phyloP scores from a whole-genome alignment of 208 protist genomes.

The Acanthamoeba royreba region DNA sequence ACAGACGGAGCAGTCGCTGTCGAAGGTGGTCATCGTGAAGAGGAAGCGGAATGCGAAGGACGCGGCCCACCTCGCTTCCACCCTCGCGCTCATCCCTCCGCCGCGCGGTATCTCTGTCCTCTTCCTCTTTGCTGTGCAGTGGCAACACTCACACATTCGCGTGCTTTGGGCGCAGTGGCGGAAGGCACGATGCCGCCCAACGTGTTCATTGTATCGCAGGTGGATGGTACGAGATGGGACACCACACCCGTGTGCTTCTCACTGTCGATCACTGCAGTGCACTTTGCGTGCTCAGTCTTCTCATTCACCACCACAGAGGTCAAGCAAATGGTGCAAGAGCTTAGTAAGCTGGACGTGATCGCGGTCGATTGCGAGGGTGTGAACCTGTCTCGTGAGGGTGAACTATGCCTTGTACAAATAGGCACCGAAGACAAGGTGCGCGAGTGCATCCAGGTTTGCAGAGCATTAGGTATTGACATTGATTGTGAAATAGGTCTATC shows the following conservation, averaged over 20 bases:
- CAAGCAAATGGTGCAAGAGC: neutral
- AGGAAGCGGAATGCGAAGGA: neutral
- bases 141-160: neutral
- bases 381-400: neutral
- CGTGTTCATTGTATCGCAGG: neutral
- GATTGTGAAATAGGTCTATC: too few relatives aligned
- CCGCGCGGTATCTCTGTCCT: neutral
- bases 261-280: neutral
- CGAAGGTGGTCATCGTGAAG: neutral
- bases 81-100: neutral
- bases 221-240: neutral
- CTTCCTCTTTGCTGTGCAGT: neutral
- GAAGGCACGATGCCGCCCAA: neutral
- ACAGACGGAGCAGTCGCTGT: neutral
- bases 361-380: constrained; percentile 9
- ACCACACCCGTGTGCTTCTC: too few relatives aligned
- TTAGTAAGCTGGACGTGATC: neutral
- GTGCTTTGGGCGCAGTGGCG: neutral
- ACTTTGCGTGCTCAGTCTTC: neutral
- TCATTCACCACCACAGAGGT: neutral
- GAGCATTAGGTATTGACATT: too few relatives aligned
- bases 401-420: neutral
- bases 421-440: neutral
- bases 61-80: neutral
- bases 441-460: too few relatives aligned